These are phyloP conservation scores for Malassezia dermatis DNA, from an alignment of 1,284 basidiomycete genomes.

Conservation along the genomic window DNA sequence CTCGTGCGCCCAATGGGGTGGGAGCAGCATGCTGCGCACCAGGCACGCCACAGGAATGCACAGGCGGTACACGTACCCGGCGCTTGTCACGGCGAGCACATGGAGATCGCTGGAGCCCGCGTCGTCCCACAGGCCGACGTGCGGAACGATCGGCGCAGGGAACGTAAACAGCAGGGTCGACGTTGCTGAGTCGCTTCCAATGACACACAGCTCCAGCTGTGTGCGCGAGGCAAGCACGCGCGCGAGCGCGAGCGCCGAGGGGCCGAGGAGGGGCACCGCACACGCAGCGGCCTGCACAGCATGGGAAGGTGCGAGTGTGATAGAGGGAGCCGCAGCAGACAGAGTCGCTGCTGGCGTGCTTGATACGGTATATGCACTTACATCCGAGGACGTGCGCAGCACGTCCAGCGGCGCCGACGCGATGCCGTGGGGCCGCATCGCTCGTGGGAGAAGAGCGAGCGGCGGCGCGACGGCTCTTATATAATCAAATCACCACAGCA, in stretches of 20 bases:
- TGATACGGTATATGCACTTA: not conserved
- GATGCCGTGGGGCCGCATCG: slow-evolving; percentile 16
- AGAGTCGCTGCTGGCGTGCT: not conserved
- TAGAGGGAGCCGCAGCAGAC: not conserved
- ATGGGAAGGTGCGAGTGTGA: not conserved
- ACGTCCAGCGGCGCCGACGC: slow-evolving; percentile 18
- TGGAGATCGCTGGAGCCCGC: slow-evolving; percentile 19
- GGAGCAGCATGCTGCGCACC: slow-evolving; percentile 20
- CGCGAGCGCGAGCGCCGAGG: slow-evolving; percentile 22
- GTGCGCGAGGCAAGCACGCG: slow-evolving; percentile 23
- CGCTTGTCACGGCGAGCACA: slow-evolving; percentile 27
- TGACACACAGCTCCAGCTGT: slow-evolving; percentile 26
- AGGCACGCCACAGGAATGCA: slow-evolving; percentile 21
- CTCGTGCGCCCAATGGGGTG: slow-evolving; percentile 25
- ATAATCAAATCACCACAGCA: not conserved
- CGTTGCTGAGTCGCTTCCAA: not conserved
- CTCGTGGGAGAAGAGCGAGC: not conserved
- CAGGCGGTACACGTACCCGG: slow-evolving; percentile 31
- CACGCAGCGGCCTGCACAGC: slow-evolving; percentile 11
- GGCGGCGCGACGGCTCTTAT: not conserved
- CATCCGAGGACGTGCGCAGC: not conserved
- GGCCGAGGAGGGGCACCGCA: slow-evolving; percentile 1
- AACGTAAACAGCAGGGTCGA: slow-evolving; percentile 24
- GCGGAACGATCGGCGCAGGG: slow-evolving; percentile 27
- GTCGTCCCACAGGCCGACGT: slow-evolving; percentile 27